Percentiles rank a stretch among this genome's conserved stretches.
Evolutionary conservation across 2,329 filamentous ascomycete genomes (phyloP).

Genomic region (Tolypocladium amazonense): DNA sequence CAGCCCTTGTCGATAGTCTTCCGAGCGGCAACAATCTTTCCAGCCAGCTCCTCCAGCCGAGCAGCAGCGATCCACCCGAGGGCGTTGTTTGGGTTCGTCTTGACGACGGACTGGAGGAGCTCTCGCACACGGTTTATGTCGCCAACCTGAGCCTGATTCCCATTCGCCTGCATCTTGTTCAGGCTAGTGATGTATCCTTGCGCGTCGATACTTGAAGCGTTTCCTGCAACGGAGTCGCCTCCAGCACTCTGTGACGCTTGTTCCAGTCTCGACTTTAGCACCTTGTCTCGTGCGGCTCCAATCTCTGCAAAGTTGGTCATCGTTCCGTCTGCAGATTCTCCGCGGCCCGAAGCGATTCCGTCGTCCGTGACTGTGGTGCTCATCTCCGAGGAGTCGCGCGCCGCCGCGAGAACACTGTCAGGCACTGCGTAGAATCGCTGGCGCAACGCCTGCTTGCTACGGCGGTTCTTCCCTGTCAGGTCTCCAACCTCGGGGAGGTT

Average conservation of each 20-base stretch:
- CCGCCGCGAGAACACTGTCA: conserved; percentile 86
- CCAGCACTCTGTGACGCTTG: conserved; percentile 66
- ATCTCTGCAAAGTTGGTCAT: conserved; percentile 99
- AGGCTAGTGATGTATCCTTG: conserved; percentile 93
- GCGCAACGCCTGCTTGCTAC: conserved; percentile 70
- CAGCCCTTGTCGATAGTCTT: conserved; percentile 83
- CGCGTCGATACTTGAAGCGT: conserved; percentile 82
- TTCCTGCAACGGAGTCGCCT: conserved; percentile 60
- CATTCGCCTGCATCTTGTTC: conserved; percentile 68
- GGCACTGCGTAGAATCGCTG: conserved; percentile 93
- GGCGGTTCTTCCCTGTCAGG: conserved; percentile 85
- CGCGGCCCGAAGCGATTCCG: conserved; percentile 32
- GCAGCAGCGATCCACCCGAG: conserved; percentile 95
- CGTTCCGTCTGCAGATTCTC: conserved; percentile 61
- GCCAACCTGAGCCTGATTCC: conserved; percentile 75
- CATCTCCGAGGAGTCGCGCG: conserved; percentile 68
- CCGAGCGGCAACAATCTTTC: conserved; percentile 80
- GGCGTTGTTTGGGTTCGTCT: conserved; percentile 90
- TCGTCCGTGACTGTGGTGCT: conserved; percentile 85
- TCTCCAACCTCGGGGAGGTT: conserved; percentile 93
- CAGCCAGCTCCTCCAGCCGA: conserved; percentile 82
- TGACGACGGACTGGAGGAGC: conserved; percentile 91
- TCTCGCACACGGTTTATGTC: conserved; percentile 91
- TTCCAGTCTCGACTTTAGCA: conserved; percentile 86
- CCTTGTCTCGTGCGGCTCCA: conserved; percentile 90